Percentiles rank a stretch among this genome's conserved stretches.
Conservation (phyloP, 495 filamentous ascomycete genomes). For the Penicillium flavigenum region DNA sequence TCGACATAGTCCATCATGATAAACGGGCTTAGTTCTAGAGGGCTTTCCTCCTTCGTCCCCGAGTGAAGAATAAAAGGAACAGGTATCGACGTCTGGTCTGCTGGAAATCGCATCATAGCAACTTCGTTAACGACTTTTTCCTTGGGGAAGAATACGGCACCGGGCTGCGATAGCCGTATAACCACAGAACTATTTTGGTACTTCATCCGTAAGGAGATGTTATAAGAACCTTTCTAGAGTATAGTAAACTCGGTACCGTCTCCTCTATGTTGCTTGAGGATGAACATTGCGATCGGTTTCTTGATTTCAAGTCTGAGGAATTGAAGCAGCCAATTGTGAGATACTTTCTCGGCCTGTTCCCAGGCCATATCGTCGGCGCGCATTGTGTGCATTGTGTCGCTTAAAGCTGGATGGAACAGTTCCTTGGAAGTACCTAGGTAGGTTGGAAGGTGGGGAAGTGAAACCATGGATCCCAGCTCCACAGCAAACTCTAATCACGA, state of each 20-base stretch:
- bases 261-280: slow-evolving; percentile 13
- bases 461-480: too few species aligned
- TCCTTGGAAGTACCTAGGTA: too few species aligned
- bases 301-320: slow-evolving; percentile 13
- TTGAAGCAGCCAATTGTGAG: slow-evolving; percentile 18
- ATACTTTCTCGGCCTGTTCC: slow-evolving; percentile 15
- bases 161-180: slow-evolving; percentile 17
- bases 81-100: slow-evolving; percentile 39
- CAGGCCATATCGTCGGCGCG: slow-evolving; percentile 18
- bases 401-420: neutral
- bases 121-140: slow-evolving; percentile 44
- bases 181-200: slow-evolving; percentile 4
- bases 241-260: slow-evolving; percentile 10
- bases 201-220: slow-evolving; percentile 19
- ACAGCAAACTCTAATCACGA: too few species aligned
- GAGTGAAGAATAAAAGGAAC: slow-evolving; percentile 30
- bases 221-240: slow-evolving; percentile 19
- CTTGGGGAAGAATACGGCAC: slow-evolving; percentile 25
- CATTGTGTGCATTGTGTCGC: neutral
- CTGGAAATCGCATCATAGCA: slow-evolving; percentile 42
- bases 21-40: slow-evolving; percentile 37
- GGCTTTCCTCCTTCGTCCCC: slow-evolving; percentile 28
- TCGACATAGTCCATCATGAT: slow-evolving; percentile 41
- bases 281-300: slow-evolving; percentile 14
- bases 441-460: too few species aligned